Base-by-base conservation (phyloP, 2,329 filamentous ascomycete genomes). In the Juglanconis oblonga region DNA sequence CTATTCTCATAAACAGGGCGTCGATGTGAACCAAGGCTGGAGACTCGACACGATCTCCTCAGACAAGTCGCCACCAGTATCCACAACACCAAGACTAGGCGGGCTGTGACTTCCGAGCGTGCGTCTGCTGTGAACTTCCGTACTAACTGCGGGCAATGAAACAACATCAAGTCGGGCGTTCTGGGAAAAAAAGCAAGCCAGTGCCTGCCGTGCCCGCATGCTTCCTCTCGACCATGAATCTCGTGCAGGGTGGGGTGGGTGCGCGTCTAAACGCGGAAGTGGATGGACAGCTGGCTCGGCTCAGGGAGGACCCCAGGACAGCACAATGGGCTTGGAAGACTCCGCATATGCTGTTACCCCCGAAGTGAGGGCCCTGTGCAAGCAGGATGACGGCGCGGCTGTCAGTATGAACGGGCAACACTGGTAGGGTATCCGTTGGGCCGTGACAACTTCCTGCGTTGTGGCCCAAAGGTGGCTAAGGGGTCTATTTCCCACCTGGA, bases 401-500 rank as follows among this genome's bases (percentile, higher is more conserved):
- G 57, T 60, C 40, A 55, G 50, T 53, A 50, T 57, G 38, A 47
- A 50, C 55, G 50, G 60, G 57, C 50, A 44, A 56, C 44, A 17
- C 14, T 45, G 42, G 42, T 5, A 51, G 42, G 61, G 45, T 47
- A 62, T 33, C 50, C 44, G 59, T 63, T 63, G 61, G 61, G 61
- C 61, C 44, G 58, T 60, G 52, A 63, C 57, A 49, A 56, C 50
- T 52, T 49, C 44, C 50, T 60, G 52, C 52, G 55, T 61, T 47
- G 61, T 63, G 58, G 57, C 61, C 61, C 58, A 55, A 63, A 49
- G 54, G 54, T 57, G 52, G 61, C 33, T n/a, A n/a, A n/a, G n/a
- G n/a, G n/a, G n/a, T n/a, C n/a, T n/a, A n/a, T n/a, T n/a, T n/a
- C 51, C 51, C 17, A 33, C 31, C 14, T 40, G 31, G 50, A 42